Evolutionary conservation across 441 rosid genomes (phyloP).

Genomic region (Arabidopsis hybrid): DNA sequence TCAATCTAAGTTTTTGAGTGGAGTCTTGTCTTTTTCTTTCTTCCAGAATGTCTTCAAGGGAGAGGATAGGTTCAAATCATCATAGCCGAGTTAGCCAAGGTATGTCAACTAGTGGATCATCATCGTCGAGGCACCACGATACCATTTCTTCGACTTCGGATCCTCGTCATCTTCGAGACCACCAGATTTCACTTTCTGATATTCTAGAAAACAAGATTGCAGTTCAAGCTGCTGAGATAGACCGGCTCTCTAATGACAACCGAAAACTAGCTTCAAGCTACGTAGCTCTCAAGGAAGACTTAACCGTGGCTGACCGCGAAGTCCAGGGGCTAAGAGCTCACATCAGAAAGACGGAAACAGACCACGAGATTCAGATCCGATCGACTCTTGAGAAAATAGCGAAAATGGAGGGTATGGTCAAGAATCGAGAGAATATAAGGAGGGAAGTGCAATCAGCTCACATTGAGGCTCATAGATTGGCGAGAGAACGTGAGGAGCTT

Average conservation of each 20-base stretch:
- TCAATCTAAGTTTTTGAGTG: not conserved
- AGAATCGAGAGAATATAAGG: constrained; percentile 67
- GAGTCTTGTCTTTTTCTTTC: not conserved
- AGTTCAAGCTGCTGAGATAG: constrained; percentile 79
- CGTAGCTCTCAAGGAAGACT: constrained; percentile 63
- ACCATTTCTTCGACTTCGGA: constrained; percentile 13
- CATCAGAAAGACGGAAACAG: constrained; percentile 71
- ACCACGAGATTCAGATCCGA: constrained; percentile 78
- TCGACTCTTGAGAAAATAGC: constrained; percentile 65
- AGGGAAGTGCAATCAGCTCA: constrained; percentile 73
- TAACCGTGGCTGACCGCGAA: constrained; percentile 61
- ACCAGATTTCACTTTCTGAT: constrained; percentile 48
- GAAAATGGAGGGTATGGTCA: constrained; percentile 61
- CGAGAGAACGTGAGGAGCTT: constrained; percentile 65
- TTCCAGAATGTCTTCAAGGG: constrained; percentile 45
- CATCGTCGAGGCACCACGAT: constrained; percentile 37
- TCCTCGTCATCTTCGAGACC: constrained; percentile 33
- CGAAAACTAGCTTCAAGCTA: constrained; percentile 64
- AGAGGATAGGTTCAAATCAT: constrained; percentile 37
- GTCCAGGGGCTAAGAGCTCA: constrained; percentile 65
- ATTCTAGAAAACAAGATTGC: constrained; percentile 70
- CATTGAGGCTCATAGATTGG: constrained; percentile 68
- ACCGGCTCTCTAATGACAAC: constrained; percentile 67
- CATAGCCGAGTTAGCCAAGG: constrained; percentile 31
- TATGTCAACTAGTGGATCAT: constrained; percentile 36